Evolutionary conservation across 345 rosid species (phyloP), one percentile per base, ranked within the genome.

Genomic region (Erysimum cheiranthoides): DNA sequence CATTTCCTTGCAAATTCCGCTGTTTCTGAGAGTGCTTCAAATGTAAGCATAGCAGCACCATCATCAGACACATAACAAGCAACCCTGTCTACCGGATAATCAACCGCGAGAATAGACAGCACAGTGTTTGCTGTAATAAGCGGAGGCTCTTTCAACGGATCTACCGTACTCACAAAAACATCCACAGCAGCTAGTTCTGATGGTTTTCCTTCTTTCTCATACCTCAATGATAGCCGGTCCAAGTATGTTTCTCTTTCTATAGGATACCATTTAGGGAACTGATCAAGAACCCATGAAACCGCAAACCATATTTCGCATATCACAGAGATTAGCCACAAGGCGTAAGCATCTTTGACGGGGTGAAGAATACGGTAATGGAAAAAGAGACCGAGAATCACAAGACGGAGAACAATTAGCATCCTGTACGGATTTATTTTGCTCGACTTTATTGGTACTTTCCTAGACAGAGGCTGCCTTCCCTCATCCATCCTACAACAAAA

Each of bases 251-350:
- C 98, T 43, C 97, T 83, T 25, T 84, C 78, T 66, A 93, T 86
- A 27, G 98, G 97, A 71, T 59, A 78, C 97, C 98, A 91, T 80
- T 93, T 88, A 8, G 93, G 97, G 69, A 93, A 86, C 81, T 93
- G 98, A 85, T 93, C 98, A 54, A 91, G 77, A 70, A 93, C 92
- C 98, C 98, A 93, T n/a, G 98, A 93, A 38, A 85, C 85, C 3
- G 93, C 97, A 81, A 93, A 93, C 98, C 98, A 93, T 79, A 93
- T 85, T 62, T 93, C 98, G 56, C 98, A 93, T 40, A 93, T 86
- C 53, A 89, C 92, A 0, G 98, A 93, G 21, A 85, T 84, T 43
- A 93, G 81, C 98, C 97, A 93, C 75, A 91, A 78, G 27, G 83
- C 86, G 59, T 75, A 91, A 7, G 98, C 98, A 79, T 93, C 84